Evolutionary conservation across 306 rosid species (phyloP), one percentile per base, ranked within the genome.

Genomic region (Vachellia collinsii): DNA sequence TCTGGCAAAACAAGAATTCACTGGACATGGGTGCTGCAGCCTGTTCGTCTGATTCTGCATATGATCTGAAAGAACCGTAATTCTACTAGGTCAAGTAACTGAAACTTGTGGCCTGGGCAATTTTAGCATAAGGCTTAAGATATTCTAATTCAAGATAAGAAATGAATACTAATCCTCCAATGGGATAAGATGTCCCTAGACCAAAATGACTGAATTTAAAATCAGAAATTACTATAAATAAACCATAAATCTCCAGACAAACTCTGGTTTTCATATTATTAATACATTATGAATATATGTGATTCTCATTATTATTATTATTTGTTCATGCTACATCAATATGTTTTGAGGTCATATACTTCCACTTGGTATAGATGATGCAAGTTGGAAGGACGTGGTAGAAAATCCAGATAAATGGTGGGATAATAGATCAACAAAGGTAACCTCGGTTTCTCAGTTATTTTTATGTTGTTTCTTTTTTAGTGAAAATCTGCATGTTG

Each of bases 341-440:
- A 42, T 72, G 70, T 38, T 81, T 73, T 70, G 36, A 72, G 47
- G 50, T 44, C 29, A n/a, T 72, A 14, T 59, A 67, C 70, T 80
- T 77, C 74, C 67, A 67, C 68, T 47, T 82, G 67, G 79, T 85
- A 72, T 74, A 85, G 94, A 83, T 79, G 89, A 86, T 25, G 83
- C 77, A n/a, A 73, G 82, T 43, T 90, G 97, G 97, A 86, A 81
- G 79, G 88, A 88, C 78, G 78, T 90, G 85, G 74, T 90, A 84
- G 81, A 90, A 75, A 88, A 88, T 75, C 90, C 90, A 38, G 20
- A 65, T 47, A 88, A 87, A 34, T 92, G 94, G 97, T 88, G 94
- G 94, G 97, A 92, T 76, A 90, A 92, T 78, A 83, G 94, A 90
- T 51, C 62, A 65, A 2, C 75, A 3, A 92, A 92, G 97, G 94